Conservation (phyloP, 2,329 filamentous ascomycete genomes). For the Apiospora marii region DNA sequence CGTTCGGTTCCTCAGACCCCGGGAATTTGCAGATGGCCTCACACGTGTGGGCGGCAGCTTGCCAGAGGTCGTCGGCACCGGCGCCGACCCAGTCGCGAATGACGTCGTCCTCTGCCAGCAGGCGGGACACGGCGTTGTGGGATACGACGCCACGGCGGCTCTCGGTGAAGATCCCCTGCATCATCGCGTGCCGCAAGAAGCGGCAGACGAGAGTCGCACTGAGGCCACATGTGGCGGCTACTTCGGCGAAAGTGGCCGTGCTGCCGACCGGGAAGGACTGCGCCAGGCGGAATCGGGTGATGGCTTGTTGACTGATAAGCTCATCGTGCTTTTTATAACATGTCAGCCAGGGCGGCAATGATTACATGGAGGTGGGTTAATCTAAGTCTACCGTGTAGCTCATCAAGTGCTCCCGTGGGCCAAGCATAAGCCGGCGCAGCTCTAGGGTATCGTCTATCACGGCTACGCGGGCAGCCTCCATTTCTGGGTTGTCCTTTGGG, state of each 20-base stretch:
- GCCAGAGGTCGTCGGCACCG: slow-evolving; percentile 34
- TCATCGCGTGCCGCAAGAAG: slow-evolving; percentile 48
- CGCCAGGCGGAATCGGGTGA: slow-evolving; percentile 33
- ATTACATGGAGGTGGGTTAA: background rate
- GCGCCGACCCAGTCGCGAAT: slow-evolving; percentile 33
- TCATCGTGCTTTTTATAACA: slow-evolving; percentile 31
- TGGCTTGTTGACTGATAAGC: slow-evolving; percentile 38
- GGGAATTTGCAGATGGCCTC: slow-evolving; percentile 32
- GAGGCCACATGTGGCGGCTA: slow-evolving; percentile 32
- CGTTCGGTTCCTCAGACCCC: slow-evolving; percentile 32
- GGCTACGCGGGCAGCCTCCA: slow-evolving; percentile 31
- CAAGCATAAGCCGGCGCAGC: slow-evolving; percentile 33
- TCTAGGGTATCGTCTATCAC: slow-evolving; percentile 36
- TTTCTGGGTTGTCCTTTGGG: slow-evolving; percentile 29
- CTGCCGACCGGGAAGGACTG: slow-evolving; percentile 35
- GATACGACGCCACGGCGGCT: slow-evolving; percentile 46
- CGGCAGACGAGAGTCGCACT: slow-evolving; percentile 36
- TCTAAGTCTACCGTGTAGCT: slow-evolving; percentile 28
- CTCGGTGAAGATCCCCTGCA: slow-evolving; percentile 50
- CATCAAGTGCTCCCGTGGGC: slow-evolving; percentile 37
- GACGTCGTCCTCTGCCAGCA: slow-evolving; percentile 32
- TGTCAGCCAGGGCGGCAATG: background rate
- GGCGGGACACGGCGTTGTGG: slow-evolving; percentile 42
- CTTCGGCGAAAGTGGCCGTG: slow-evolving; percentile 34
- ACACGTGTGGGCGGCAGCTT: slow-evolving; percentile 32